Base-by-base conservation (phyloP, 129 eudicot species). In the Centrapalus pauciflorus region DNA sequence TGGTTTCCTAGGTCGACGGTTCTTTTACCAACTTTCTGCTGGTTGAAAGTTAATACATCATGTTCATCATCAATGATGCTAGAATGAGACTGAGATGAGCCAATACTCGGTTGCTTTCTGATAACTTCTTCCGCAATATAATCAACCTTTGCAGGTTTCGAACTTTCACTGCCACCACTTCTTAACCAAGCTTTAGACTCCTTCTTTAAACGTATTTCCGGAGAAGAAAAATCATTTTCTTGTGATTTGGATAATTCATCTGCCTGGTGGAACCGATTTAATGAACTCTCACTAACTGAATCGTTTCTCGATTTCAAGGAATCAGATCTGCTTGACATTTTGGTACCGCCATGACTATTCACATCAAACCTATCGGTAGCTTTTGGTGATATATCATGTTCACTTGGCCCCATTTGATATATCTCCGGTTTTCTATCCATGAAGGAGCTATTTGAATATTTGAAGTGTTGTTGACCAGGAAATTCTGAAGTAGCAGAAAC, bases 51-150 rank as follows among this genome's bases (percentile, higher is more conserved):
- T 37, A 75, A 46, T 24, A 46, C 57, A 14, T 76, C 54, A 56
- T 67, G 67, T 37, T 70, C 80, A 14, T 67, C 72, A 20, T n/a
- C 38, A 1, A 55, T 35, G 55, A 60, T 34, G 62, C 71, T 82
- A 43, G 86, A 80, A 75, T 66, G 61, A 30, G 87, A 69, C 48
- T 29, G 58, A 51, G 87, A 67, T 55, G 84, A 74, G 41, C 55
- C 45, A 19, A 35, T 35, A 35, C 81, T 76, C n/a, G 76, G 41
- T 59, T 68, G 81, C 50, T 75, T 78, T 32, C 49, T 37, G 10
- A 20, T 70, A 58, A 38, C 76, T 58, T 51, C 60, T 60, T 63
- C 83, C 49, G 37, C 73, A 50, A 51, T 24, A 63, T 76, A 33
- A 67, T 63, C 46, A 66, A 69, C 37, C 12, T 69, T 63, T 49